Base-by-base conservation (phyloP, 768 basidiomycete species). In the Auriscalpium microsporum region DNA sequence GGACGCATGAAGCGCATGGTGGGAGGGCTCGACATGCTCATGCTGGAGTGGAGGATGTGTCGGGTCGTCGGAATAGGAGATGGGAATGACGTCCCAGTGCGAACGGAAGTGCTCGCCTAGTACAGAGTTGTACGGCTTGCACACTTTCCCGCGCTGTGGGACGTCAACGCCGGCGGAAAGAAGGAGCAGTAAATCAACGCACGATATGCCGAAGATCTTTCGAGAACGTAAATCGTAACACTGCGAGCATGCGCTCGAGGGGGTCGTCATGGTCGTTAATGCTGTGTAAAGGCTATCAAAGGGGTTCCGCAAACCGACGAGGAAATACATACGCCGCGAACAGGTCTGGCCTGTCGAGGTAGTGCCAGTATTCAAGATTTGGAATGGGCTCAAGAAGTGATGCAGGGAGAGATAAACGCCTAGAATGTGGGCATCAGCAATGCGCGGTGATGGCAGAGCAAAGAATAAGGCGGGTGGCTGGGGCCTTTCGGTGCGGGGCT, bases 301-400 rank as follows among this genome's bases (percentile, higher is more conserved):
- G 16, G 47, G 1, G 45, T 13, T 48, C 42, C 44, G 28, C 21
- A 44, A 19, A 50, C 3, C 19, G 63, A 11, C 23, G 34, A 35
- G 34, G 37, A 42, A 11, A 16, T 19, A 82, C 86, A 74, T 68
- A 96, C 94, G 91, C 84, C 64, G 86, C 87, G 65, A 97, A 93
- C 46, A 92, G 73, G 70, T 96, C 94, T 8, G 94, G 90, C 62
- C 92, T 78, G 70, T 95, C 93, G 48, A 92, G 76, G 63, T 93
- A 94, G 61, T 91, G 86, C 90, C 90, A 96, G 73, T 94, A 97
- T 72, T 97, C 94, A 50, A 97, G 79, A 72, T 97, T 97, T 5
- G 94, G 94, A 62, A 94, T 79, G 4, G 94, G 94, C 67, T 96
- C 94, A 45, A 97, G 79, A 48, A 97, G 71, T 46, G 92, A 94